Evolutionary conservation across 495 filamentous ascomycete species (phyloP), one percentile per base, ranked within the genome.

Genomic region (Annulohypoxylon moriforme): DNA sequence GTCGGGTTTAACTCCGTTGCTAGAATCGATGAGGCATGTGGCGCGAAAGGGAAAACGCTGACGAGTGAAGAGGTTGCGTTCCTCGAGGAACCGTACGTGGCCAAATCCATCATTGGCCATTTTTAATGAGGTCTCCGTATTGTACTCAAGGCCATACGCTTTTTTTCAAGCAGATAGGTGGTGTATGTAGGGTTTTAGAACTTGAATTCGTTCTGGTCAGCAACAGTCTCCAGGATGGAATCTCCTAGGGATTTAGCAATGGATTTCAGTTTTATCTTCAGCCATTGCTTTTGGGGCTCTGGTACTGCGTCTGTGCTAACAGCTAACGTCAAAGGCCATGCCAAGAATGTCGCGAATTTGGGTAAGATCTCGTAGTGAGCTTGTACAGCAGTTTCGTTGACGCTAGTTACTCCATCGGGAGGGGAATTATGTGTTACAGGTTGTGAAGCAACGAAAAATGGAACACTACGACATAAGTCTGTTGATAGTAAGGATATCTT

Each of bases 21-120:
- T 64, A 79, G 89, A 14, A 82, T 92, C 42, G 87, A 91, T 61
- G 86, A 90, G 79, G 87, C 87, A 0, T 78, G 87, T 52, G 85
- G 79, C 4, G 77, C 81, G 60, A 75, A 83, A 29, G 81, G 83
- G 33, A 80, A 89, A 69, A 77, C 72, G 49, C 74, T 92, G 78
- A 86, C 83, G 3, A 79, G 80, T 3, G 89, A 90, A 67, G 89
- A 91, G 62, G 84, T 83, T 52, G 78, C 80, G 69, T 89, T 88
- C 69, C 67, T 92, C 47, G 90, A 91, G 80, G 89, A 89, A 75
- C 81, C 81, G 16, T 92, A 92, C 77, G 60, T 64, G 5, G 52
- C 60, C 2, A 68, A 68, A 47, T 4, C 59, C 8, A 22, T 72
- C 6, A 6, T 60, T 5, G 69, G 64, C 0, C 57, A 67, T 56